Conservation (phyloP, 257 asterid species). For the Knoxia roxburghii region DNA sequence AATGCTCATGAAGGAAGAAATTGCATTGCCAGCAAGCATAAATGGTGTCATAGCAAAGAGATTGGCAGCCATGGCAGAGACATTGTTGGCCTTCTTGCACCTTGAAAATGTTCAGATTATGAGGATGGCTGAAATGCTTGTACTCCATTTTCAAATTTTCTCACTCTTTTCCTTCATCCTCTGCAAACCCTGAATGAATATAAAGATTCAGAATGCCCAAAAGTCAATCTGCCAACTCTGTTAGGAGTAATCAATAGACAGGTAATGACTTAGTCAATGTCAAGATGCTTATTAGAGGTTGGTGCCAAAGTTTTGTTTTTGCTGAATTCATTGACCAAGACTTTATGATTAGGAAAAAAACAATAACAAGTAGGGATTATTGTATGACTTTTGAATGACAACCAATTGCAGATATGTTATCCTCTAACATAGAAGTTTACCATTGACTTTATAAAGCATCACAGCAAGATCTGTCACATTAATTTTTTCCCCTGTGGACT, state of each 20-base stretch:
- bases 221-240: constrained; percentile 7
- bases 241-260: constrained; percentile 1
- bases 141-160: constrained; percentile 27
- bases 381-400: not conserved
- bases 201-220: not conserved
- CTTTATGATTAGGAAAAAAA: not conserved
- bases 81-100: constrained; percentile 39
- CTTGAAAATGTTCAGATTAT: constrained; percentile 38
- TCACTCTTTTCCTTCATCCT: not conserved
- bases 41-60: constrained; percentile 25
- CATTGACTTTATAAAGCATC: not conserved
- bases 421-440: not conserved
- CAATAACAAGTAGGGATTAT: not conserved
- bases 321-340: constrained; percentile 10
- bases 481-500: not conserved
- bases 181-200: not conserved
- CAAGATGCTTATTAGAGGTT: constrained; percentile 8
- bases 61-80: constrained; percentile 18
- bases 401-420: not conserved
- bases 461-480: not conserved
- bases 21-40: constrained; percentile 55
- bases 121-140: constrained; percentile 62
- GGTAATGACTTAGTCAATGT: constrained; percentile 3
- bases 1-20: constrained; percentile 70
- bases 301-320: not conserved